A percentile compares a stretch with the other conserved stretches of the same genome.
phyloP scores from a whole-genome alignment of 441 rosid species.

The Euphorbia celastroides region DNA sequence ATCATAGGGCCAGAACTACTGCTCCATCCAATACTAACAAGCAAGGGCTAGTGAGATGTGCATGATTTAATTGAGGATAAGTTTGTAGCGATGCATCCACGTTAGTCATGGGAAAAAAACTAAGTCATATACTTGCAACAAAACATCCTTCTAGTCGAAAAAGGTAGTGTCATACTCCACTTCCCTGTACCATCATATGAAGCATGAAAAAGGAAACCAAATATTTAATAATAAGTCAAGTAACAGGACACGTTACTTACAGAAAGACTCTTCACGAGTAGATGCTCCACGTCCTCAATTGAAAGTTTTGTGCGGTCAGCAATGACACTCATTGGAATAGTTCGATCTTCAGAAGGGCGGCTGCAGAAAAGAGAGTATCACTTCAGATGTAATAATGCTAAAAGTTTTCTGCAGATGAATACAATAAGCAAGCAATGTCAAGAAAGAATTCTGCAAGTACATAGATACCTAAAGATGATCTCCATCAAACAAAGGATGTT shows the following conservation, averaged over 20 bases:
- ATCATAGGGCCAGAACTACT: neutral
- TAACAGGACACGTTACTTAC: slow-evolving; percentile 39
- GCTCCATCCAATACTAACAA: neutral
- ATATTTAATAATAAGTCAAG: neutral
- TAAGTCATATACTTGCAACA: neutral
- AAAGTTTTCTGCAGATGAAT: neutral
- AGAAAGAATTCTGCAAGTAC: neutral
- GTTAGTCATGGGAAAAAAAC: neutral
- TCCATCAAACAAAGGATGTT: slow-evolving; percentile 96
- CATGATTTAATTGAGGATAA: neutral
- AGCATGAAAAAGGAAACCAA: neutral
- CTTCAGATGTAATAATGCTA: slow-evolving; percentile 3
- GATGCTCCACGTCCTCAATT: slow-evolving; percentile 89
- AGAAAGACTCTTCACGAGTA: slow-evolving; percentile 90
- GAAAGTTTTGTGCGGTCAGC: slow-evolving; percentile 81
- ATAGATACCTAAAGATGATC: slow-evolving; percentile 80
- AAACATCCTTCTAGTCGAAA: neutral
- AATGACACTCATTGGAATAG: slow-evolving; percentile 73
- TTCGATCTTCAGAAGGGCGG: slow-evolving; percentile 91
- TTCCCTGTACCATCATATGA: neutral
- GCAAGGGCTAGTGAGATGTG: neutral
- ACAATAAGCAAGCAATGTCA: neutral
- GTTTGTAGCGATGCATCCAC: neutral
- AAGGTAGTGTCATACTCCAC: neutral
- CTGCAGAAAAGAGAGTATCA: slow-evolving; percentile 34